Evolutionary conservation across 2,329 filamentous ascomycete species (phyloP).

Genomic region (Diaporthe vaccinii): DNA sequence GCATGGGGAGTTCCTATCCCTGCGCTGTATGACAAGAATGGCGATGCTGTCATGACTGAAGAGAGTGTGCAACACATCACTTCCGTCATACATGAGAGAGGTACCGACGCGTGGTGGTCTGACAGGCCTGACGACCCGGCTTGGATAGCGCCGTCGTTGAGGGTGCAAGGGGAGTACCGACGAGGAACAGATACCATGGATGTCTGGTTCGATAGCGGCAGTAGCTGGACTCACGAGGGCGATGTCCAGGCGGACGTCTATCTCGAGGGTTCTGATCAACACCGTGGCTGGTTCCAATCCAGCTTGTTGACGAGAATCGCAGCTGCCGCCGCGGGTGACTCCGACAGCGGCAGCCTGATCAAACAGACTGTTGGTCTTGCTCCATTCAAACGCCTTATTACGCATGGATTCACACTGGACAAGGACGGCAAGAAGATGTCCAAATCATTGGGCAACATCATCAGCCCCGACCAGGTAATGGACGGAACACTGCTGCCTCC

Average conservation of each 20-base stretch:
- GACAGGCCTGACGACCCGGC: conserved; percentile 80
- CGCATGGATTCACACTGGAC: conserved; percentile 95
- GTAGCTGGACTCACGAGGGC: conserved; percentile 81
- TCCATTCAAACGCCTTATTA: conserved; percentile 91
- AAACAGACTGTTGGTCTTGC: conserved; percentile 58
- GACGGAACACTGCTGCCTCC: conserved; percentile 83
- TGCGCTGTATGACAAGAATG: conserved; percentile 81
- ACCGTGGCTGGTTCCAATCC: conserved; percentile 98
- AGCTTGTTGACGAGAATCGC: conserved; percentile 90
- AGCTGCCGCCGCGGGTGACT: conserved; percentile 60
- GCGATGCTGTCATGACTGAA: conserved; percentile 82
- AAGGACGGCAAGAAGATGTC: conserved; percentile 97
- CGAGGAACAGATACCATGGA: conserved; percentile 98
- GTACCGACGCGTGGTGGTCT: conserved; percentile 95
- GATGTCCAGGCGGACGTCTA: conserved; percentile 82
- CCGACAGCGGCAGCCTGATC: conserved; percentile 49
- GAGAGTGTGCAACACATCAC: conserved; percentile 90
- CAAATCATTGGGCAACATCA: conserved; percentile 92
- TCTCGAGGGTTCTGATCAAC: conserved; percentile 94
- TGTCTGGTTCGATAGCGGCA: conserved; percentile 99
- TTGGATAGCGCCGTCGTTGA: conserved; percentile 80
- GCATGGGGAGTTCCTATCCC: conserved; percentile 98
- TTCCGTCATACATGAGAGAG: conserved; percentile 78
- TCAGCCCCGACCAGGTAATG: conserved; percentile 87
- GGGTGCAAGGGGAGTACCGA: conserved; percentile 67